Evolutionary conservation across 257 asterid species (phyloP).

Genomic region (Anisodus tanguticus): DNA sequence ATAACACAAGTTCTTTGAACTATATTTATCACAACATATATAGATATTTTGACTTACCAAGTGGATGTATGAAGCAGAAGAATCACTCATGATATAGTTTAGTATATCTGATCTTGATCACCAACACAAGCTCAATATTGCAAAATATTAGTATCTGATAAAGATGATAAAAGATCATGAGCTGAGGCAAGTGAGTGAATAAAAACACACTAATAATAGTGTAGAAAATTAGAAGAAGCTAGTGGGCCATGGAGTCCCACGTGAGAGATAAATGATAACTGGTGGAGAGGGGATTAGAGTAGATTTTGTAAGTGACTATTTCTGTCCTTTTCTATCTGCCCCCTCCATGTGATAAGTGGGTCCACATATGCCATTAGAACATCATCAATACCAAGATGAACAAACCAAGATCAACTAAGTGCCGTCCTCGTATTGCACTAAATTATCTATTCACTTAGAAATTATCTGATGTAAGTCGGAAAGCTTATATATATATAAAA

Average conservation of each 20-base stretch:
- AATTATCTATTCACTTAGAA: background rate
- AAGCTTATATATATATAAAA: too few relatives aligned
- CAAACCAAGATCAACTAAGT: background rate
- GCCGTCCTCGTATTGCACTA: background rate
- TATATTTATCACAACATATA: background rate
- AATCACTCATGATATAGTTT: constrained; percentile 39
- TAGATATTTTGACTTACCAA: constrained; percentile 37
- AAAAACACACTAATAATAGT: constrained; percentile 22
- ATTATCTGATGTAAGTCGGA: too few relatives aligned
- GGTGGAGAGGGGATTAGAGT: constrained; percentile 56
- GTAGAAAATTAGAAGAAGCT: background rate
- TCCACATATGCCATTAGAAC: constrained; percentile 10
- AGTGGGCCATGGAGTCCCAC: constrained; percentile 47
- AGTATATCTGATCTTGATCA: background rate
- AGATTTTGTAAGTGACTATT: constrained; percentile 44
- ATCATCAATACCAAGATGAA: background rate
- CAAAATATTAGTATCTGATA: background rate
- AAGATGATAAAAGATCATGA: constrained; percentile 21
- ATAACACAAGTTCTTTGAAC: too few relatives aligned
- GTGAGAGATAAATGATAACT: constrained; percentile 53
- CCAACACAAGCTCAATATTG: background rate
- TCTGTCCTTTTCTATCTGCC: constrained; percentile 33
- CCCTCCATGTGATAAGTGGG: constrained; percentile 50
- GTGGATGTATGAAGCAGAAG: constrained; percentile 51
- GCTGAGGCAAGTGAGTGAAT: background rate